phyloP scores from a whole-genome alignment of 2,329 filamentous ascomycete genomes.

The Neofusicoccum parvum region DNA sequence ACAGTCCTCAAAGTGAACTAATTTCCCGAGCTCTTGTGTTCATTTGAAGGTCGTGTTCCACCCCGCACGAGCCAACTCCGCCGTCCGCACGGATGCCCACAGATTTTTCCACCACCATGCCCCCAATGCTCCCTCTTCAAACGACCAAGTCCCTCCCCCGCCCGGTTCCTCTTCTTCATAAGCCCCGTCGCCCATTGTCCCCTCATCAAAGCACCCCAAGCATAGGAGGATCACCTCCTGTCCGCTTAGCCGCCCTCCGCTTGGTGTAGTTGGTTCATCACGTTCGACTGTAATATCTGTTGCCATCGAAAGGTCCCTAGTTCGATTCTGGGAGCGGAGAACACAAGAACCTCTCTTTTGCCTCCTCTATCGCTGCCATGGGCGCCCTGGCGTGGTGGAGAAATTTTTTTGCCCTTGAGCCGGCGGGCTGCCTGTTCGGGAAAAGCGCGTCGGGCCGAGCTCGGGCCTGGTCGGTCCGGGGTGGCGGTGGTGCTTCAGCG shows the following conservation, averaged over 20 bases:
- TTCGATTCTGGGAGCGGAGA: conserved; percentile 17
- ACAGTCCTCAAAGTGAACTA: no score
- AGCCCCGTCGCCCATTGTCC: not conserved
- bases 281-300: conserved; percentile 12
- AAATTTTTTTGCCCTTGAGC: not conserved
- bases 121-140: no score
- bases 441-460: not conserved
- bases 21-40: no score
- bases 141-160: no score
- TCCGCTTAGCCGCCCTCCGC: not conserved
- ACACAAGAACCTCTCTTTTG: not conserved
- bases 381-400: not conserved
- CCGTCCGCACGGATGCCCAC: no score
- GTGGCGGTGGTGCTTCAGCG: no score
- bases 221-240: not conserved
- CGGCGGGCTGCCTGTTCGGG: not conserved
- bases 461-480: not conserved
- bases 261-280: conserved; percentile 16
- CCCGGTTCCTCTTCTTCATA: not conserved
- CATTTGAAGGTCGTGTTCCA: no score
- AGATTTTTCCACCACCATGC: no score
- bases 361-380: no score
- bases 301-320: conserved; percentile 15
- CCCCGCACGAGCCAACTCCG: no score
- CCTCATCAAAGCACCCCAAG: not conserved